Evolutionary conservation across 306 rosid species (phyloP).

Genomic region (Ormosia emarginata): DNA sequence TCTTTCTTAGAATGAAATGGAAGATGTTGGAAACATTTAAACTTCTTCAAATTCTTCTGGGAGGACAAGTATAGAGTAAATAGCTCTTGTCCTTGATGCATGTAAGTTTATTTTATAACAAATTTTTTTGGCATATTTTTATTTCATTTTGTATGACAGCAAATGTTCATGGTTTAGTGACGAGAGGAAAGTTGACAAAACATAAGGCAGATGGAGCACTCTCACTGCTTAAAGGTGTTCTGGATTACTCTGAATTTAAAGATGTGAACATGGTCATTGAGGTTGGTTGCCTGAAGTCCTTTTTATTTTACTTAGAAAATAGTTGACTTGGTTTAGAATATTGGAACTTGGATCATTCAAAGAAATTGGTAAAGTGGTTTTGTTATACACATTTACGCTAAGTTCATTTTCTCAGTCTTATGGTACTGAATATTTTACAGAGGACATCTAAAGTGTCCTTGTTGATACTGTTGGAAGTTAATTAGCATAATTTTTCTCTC

Average conservation of each 20-base stretch:
- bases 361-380: neutral
- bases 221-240: slow-evolving; percentile 71
- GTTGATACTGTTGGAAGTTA: slow-evolving; percentile 1
- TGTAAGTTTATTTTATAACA: neutral
- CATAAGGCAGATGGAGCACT: slow-evolving; percentile 66
- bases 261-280: slow-evolving; percentile 93
- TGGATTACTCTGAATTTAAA: slow-evolving; percentile 78
- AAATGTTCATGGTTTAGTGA: slow-evolving; percentile 64
- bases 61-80: neutral
- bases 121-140: neutral
- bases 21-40: neutral
- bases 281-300: slow-evolving; percentile 44
- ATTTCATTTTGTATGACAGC: slow-evolving; percentile 44
- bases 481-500: slow-evolving; percentile 8
- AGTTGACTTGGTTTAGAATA: neutral
- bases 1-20: neutral
- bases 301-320: neutral
- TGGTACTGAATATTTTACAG: neutral
- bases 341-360: slow-evolving; percentile 5
- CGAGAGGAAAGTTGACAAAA: slow-evolving; percentile 63
- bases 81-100: neutral
- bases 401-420: neutral
- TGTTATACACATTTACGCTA: neutral
- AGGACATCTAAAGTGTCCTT: neutral
- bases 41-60: neutral